Evolutionary conservation across 495 filamentous ascomycete species (phyloP), one percentile per base, ranked within the genome.

Genomic region (Penicillium angulare): DNA sequence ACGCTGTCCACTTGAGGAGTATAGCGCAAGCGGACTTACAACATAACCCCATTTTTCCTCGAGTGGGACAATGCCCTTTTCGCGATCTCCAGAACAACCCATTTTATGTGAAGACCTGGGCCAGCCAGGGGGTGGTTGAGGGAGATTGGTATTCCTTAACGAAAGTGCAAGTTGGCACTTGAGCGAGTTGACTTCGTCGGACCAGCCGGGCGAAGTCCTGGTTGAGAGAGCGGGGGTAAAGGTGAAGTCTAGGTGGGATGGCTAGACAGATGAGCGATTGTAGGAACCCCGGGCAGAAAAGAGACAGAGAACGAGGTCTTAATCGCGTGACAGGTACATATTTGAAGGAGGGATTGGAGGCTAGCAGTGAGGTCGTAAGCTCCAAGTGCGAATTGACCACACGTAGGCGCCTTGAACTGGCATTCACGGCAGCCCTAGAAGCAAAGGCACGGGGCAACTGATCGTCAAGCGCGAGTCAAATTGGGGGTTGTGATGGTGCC

Each of bases 1-100:
- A n/a, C n/a, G n/a, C n/a, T n/a, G n/a, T 48, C 20, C 20, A 39
- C 16, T 8, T 5, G 5, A 32, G 15, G 13, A 20, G 16, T 23
- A n/a, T n/a, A n/a, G n/a, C n/a, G n/a, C 12, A 6, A 12, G 16
- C 8, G 3, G 46, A 75, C 88, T 51, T 79, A 95, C 91, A 61
- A 98, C 90, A 57, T 89, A 96, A 59, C 91, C 88, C 89, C 93
- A 98, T 77, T 89, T 90, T 73, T 95, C 87, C 68, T 95, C 89
- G 47, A 90, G 77, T 32, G 76, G 69, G 39, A 89, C 81, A 41
- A 81, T 77, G 31, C 78, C 80, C 61, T 86, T 87, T 60, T 87
- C 81, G 55, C 87, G 76, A 58, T 85, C 80, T 40, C 86, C 83
- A 57, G 79, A 74, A 68, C 87, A 92, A 59, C 83, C 77, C 91